Evolutionary conservation across 495 filamentous ascomycete species (phyloP).

Genomic region (Xylaria acuta): DNA sequence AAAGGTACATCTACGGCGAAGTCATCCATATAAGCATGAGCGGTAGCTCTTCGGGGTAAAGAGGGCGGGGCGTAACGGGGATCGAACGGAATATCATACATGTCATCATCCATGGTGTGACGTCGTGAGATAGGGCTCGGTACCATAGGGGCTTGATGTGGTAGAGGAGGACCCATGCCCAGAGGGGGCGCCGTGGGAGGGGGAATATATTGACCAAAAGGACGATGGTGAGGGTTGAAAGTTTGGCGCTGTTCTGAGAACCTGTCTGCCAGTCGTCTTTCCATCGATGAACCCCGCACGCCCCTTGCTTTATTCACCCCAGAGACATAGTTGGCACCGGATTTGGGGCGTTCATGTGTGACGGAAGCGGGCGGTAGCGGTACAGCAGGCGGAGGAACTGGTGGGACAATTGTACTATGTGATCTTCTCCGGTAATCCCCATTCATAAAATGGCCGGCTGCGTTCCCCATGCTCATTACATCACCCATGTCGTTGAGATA

Average conservation of each 20-base stretch:
- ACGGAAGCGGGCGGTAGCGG: conserved; percentile 39
- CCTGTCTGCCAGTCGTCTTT: conserved; percentile 52
- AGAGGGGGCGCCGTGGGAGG: conserved; percentile 37
- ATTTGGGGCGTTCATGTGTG: conserved; percentile 43
- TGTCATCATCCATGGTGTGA: conserved; percentile 51
- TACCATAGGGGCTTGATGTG: conserved; percentile 30
- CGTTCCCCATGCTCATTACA: conserved; percentile 48
- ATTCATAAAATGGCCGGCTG: conserved; percentile 51
- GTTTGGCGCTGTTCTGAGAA: conserved; percentile 44
- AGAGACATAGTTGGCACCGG: conserved; percentile 46
- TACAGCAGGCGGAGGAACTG: conserved; percentile 45
- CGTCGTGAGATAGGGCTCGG: conserved; percentile 40
- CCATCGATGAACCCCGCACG: conserved; percentile 47
- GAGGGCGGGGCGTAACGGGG: conserved; percentile 26
- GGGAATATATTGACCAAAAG: conserved; percentile 38
- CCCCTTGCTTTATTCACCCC: conserved; percentile 42
- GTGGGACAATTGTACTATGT: conserved; percentile 47
- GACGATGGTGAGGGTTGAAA: conserved; percentile 34
- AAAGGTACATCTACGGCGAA: conserved; percentile 29
- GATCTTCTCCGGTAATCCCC: conserved; percentile 54
- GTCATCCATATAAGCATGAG: conserved; percentile 37
- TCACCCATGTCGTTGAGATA: conserved; percentile 47
- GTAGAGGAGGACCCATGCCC: conserved; percentile 38
- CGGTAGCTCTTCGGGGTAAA: conserved; percentile 31
- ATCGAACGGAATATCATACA: conserved; percentile 41